Evolutionary conservation across 768 basidiomycete genomes (phyloP).

Genomic region (Mrakia frigida): DNA sequence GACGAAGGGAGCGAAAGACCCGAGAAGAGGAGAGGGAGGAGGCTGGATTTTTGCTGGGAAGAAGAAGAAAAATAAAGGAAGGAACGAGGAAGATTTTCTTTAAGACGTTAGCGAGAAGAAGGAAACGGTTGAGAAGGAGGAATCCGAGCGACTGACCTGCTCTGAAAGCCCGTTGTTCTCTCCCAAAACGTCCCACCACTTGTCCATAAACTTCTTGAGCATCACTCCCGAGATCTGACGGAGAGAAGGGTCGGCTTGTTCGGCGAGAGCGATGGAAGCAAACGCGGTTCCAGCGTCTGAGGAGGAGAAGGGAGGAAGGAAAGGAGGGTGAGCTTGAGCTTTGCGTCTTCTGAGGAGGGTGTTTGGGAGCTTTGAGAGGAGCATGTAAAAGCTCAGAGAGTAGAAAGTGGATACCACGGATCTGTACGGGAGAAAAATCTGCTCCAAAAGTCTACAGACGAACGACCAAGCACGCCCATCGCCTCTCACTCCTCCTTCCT

Average conservation of each 20-base stretch:
- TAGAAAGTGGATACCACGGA: neutral
- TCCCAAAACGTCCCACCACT: slow-evolving; percentile 29
- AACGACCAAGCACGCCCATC: too few species aligned
- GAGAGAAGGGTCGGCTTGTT: neutral
- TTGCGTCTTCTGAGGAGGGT: slow-evolving; percentile 52
- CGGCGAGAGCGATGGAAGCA: slow-evolving; percentile 22
- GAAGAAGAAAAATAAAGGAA: slow-evolving; percentile 31
- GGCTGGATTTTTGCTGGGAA: slow-evolving; percentile 65
- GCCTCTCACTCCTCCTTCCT: too few species aligned
- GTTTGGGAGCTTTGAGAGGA: slow-evolving; percentile 47
- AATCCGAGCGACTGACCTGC: slow-evolving; percentile 10
- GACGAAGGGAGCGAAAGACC: slow-evolving; percentile 78
- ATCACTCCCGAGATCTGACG: slow-evolving; percentile 28
- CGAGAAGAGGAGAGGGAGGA: slow-evolving; percentile 69
- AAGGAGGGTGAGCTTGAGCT: slow-evolving; percentile 68
- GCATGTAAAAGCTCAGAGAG: neutral
- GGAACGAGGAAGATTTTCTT: too few species aligned
- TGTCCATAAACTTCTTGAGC: slow-evolving; percentile 32
- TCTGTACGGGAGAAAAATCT: too few species aligned
- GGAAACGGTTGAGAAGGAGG: neutral
- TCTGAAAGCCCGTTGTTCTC: slow-evolving; percentile 10
- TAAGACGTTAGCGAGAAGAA: slow-evolving; percentile 1
- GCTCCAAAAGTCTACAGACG: too few species aligned
- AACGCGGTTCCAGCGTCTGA: slow-evolving; percentile 26
- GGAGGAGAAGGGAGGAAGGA: neutral